Evolutionary conservation across 495 filamentous ascomycete species (phyloP).

Genomic region (Cladorrhinum samala): DNA sequence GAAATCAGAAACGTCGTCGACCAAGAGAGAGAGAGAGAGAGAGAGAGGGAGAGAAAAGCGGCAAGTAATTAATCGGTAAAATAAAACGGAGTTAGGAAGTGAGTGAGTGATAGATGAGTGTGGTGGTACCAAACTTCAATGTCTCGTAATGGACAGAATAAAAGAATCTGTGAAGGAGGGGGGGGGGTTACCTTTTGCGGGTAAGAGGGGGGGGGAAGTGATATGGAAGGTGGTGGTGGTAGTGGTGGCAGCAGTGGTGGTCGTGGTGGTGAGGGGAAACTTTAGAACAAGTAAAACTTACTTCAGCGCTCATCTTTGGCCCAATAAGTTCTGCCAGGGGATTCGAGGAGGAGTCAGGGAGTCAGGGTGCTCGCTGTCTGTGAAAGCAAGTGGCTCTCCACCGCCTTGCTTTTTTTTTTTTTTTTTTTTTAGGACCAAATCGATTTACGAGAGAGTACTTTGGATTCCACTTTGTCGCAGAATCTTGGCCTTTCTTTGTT

Average conservation of each 20-base stretch:
- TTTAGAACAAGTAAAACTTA: constrained; percentile 23
- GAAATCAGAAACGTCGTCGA: constrained; percentile 3
- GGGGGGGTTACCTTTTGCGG: constrained; percentile 14
- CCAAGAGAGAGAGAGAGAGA: too few species aligned
- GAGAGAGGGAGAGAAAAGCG: too few species aligned
- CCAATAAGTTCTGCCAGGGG: constrained; percentile 6
- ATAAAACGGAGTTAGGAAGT: background rate
- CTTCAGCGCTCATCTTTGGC: constrained; percentile 29
- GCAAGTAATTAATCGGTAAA: background rate
- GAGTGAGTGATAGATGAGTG: too few species aligned
- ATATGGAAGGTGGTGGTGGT: constrained; percentile 7
- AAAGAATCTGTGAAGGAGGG: background rate
- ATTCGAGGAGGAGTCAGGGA: background rate
- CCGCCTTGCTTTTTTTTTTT: constrained; percentile 9
- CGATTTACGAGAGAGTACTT: background rate
- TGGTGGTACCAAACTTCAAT: too few species aligned
- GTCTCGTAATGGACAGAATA: too few species aligned
- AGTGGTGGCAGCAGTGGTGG: background rate
- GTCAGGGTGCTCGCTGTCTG: constrained; percentile 3
- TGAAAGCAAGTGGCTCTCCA: constrained; percentile 10
- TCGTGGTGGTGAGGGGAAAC: constrained; percentile 10
- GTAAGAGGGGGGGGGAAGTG: too few species aligned
- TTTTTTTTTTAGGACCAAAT: background rate
- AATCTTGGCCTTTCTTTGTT: background rate
- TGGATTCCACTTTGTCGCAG: background rate